phyloP scores from a whole-genome alignment of 179 eudicot genomes.

The Corrigiola litoralis region DNA sequence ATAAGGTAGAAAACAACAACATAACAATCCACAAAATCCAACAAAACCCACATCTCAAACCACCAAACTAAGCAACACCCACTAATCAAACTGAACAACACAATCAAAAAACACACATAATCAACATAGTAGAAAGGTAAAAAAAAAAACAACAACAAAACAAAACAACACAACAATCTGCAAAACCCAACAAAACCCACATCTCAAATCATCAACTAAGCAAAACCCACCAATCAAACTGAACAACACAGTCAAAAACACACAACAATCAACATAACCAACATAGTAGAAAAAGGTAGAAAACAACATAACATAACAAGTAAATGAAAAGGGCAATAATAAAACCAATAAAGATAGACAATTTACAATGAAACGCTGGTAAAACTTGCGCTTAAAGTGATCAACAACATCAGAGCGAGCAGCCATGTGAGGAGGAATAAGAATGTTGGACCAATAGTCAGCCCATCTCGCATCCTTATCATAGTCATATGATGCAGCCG shows the following conservation, averaged over 20 bases:
- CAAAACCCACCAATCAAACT: constrained; percentile 7
- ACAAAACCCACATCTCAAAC: constrained; percentile 3
- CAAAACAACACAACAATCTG: neutral
- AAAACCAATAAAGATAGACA: neutral
- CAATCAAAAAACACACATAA: neutral
- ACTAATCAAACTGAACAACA: constrained; percentile 6
- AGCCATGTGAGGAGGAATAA: constrained; percentile 88
- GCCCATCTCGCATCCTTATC: constrained; percentile 80
- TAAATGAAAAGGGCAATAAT: neutral
- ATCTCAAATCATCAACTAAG: neutral
- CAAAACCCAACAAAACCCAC: neutral
- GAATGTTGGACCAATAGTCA: constrained; percentile 86
- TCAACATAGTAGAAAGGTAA: neutral
- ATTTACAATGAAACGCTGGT: constrained; percentile 80
- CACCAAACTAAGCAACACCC: neutral
- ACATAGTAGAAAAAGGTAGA: neutral
- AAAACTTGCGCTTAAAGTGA: constrained; percentile 90
- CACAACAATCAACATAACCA: neutral
- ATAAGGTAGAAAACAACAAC: neutral
- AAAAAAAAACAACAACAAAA: neutral
- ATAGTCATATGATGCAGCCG: constrained; percentile 74
- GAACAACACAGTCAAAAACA: neutral
- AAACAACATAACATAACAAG: no score
- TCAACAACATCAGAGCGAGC: constrained; percentile 65
- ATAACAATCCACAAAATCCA: neutral